These are phyloP conservation scores for Malus fusca DNA, from an alignment of 306 rosid species.

Conservation along the genomic window DNA sequence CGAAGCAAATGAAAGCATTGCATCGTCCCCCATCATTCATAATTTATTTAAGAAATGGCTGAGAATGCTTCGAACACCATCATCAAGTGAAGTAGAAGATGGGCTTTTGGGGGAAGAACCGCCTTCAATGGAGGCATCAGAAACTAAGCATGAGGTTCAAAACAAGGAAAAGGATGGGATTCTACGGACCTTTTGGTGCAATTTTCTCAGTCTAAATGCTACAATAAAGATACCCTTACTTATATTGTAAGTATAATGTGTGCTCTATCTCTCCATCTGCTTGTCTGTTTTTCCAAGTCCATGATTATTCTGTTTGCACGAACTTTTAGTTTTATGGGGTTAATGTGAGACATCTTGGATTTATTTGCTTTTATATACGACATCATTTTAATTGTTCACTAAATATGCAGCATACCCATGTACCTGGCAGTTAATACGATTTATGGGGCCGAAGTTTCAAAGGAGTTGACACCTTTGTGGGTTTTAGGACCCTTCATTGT, in stretches of 20 bases:
- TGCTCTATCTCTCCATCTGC: conserved; percentile 8
- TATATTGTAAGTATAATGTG: conserved; percentile 59
- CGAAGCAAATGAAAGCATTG: conserved; percentile 44
- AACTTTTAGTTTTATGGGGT: not conserved
- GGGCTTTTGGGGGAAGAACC: conserved; percentile 44
- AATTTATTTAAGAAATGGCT: conserved; percentile 63
- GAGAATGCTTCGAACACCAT: conserved; percentile 51
- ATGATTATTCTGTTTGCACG: not conserved
- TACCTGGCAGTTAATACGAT: conserved; percentile 54
- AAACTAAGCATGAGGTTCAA: conserved; percentile 28
- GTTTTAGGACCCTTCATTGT: conserved; percentile 55
- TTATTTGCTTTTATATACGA: not conserved
- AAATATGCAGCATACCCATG: conserved; percentile 61
- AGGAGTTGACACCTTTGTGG: conserved; percentile 84
- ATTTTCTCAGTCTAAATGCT: conserved; percentile 51
- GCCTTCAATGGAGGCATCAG: conserved; percentile 30
- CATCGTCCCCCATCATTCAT: conserved; percentile 55
- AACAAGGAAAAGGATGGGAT: conserved; percentile 30
- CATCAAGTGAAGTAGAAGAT: conserved; percentile 45
- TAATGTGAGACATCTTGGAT: not conserved
- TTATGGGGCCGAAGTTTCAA: conserved; percentile 71
- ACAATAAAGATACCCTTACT: conserved; percentile 63
- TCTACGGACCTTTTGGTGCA: conserved; percentile 44
- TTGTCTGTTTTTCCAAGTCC: not conserved
- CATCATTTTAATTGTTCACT: conserved; percentile 21